These are phyloP conservation scores for Metroxylon sagu DNA, from an alignment of 176 grass and related monocot genomes.

Conservation along the genomic window DNA sequence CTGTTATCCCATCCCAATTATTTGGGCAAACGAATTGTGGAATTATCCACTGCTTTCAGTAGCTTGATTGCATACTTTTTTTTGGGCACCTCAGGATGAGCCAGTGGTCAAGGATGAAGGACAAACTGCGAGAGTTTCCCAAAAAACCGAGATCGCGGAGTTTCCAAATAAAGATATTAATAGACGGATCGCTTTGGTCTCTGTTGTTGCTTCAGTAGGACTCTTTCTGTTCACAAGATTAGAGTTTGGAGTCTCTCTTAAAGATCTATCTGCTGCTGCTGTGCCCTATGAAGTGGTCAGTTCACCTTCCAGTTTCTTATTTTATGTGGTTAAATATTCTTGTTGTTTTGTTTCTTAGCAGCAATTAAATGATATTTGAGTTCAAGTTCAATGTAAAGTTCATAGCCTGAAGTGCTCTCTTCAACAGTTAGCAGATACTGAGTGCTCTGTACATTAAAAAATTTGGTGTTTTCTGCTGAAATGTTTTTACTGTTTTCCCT, in stretches of 20 bases:
- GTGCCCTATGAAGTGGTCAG: slow-evolving; percentile 69
- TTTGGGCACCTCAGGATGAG: slow-evolving; percentile 35
- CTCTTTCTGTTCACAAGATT: slow-evolving; percentile 68
- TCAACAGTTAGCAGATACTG: too few relatives aligned
- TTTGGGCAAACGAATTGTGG: too few relatives aligned
- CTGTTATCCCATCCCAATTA: too few relatives aligned
- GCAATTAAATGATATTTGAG: too few relatives aligned
- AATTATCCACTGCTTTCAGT: background rate
- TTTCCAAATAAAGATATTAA: slow-evolving; percentile 71
- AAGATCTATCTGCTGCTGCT: slow-evolving; percentile 64
- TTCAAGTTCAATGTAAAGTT: too few relatives aligned
- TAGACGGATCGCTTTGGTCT: slow-evolving; percentile 63
- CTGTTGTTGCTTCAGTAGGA: slow-evolving; percentile 43
- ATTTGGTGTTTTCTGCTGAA: background rate
- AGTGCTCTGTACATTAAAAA: too few relatives aligned
- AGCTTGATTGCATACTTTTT: background rate
- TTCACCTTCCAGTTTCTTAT: background rate
- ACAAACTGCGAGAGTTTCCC: slow-evolving; percentile 24
- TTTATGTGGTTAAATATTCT: background rate
- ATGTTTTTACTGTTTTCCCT: background rate
- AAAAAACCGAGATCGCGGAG: slow-evolving; percentile 36
- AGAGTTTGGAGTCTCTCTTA: slow-evolving; percentile 70
- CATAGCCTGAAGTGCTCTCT: too few relatives aligned
- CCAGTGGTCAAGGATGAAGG: slow-evolving; percentile 28
- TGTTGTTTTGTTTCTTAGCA: background rate